phyloP scores from a whole-genome alignment of 805 yeast species.

The Suhomyces sp. region DNA sequence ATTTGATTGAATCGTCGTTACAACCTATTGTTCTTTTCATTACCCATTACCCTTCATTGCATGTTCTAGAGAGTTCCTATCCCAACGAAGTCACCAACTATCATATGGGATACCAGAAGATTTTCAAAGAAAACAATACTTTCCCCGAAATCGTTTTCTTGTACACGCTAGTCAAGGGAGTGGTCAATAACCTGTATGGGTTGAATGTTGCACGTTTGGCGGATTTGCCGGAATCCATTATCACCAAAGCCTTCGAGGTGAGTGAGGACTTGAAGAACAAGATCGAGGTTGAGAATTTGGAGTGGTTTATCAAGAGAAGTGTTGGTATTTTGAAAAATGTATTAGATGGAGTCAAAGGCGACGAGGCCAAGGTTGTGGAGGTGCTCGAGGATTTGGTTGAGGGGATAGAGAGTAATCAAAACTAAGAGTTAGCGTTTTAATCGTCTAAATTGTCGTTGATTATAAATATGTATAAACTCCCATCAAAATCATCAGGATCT shows the following conservation, averaged over 20 bases:
- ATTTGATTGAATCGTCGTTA: constrained; percentile 41
- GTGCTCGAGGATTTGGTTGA: too few relatives aligned
- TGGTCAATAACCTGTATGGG: constrained; percentile 67
- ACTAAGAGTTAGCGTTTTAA: too few relatives aligned
- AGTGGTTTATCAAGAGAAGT: not conserved
- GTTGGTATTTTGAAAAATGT: not conserved
- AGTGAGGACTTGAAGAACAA: constrained; percentile 33
- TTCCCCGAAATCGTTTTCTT: constrained; percentile 41
- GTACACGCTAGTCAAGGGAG: constrained; percentile 38
- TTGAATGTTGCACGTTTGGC: constrained; percentile 83
- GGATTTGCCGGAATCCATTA: constrained; percentile 49
- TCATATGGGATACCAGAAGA: constrained; percentile 67
- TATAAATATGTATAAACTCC: too few relatives aligned
- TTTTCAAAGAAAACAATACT: constrained; percentile 26
- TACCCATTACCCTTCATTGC: constrained; percentile 77
- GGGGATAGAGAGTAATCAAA: too few relatives aligned
- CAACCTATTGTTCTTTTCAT: constrained; percentile 69
- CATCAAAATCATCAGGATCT: too few relatives aligned
- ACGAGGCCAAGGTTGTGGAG: not conserved
- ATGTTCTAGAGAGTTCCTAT: constrained; percentile 46
- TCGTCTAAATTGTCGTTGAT: too few relatives aligned
- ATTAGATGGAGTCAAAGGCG: not conserved
- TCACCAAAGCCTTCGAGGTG: constrained; percentile 42
- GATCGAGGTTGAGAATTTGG: constrained; percentile 20
- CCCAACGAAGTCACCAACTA: constrained; percentile 50